Conservation (phyloP, 345 rosid species). For the Eucalyptus victrix region DNA sequence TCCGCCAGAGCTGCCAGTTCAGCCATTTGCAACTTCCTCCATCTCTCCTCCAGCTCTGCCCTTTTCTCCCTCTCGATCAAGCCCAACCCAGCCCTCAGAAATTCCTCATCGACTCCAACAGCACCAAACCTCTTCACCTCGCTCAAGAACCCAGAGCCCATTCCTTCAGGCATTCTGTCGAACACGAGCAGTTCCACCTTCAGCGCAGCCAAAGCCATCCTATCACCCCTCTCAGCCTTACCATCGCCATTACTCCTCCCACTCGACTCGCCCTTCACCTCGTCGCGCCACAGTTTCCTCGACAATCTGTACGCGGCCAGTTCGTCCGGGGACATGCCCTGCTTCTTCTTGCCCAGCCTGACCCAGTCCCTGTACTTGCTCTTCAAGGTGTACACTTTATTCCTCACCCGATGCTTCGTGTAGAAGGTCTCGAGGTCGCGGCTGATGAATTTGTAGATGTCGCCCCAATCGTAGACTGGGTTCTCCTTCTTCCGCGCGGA, state of each 20-base stretch:
- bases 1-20: not conserved
- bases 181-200: not conserved
- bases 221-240: not conserved
- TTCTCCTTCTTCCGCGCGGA: not conserved
- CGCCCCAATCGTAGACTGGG: not conserved
- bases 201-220: not conserved
- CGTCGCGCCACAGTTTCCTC: not conserved
- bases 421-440: not conserved
- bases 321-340: not conserved
- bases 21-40: not conserved
- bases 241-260: not conserved
- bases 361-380: not conserved
- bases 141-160: not conserved
- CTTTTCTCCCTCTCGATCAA: not conserved
- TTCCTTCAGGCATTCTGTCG: not conserved
- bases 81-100: not conserved
- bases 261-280: not conserved
- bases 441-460: not conserved
- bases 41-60: not conserved
- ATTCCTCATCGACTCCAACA: not conserved
- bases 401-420: not conserved
- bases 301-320: not conserved
- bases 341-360: not conserved
- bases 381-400: not conserved
- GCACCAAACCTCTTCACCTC: not conserved